A percentile compares a stretch with the other conserved stretches of the same genome.
These are phyloP conservation scores for Pseudogymnoascus verrucosus DNA, from an alignment of 2,329 filamentous ascomycete species.

Conservation along the genomic window DNA sequence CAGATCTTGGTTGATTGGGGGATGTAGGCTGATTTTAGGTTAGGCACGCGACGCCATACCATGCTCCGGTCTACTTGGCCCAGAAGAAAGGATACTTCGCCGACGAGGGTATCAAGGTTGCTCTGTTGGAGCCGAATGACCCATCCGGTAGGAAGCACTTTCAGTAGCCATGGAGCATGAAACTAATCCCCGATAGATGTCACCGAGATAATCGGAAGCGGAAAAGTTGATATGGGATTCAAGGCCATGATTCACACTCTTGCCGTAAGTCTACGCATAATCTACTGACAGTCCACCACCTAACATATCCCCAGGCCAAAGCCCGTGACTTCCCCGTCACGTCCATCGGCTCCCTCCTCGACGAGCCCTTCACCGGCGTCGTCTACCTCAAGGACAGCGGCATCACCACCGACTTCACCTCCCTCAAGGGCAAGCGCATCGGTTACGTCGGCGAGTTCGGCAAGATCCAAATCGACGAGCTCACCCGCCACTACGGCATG, in stretches of 20 bases:
- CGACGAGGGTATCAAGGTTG: slow-evolving; percentile 69
- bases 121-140: slow-evolving; percentile 69
- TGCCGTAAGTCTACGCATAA: slow-evolving; percentile 40
- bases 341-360: slow-evolving; percentile 66
- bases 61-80: slow-evolving; percentile 68
- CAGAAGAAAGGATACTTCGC: slow-evolving; percentile 69
- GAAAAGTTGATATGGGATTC: slow-evolving; percentile 70
- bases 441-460: slow-evolving; percentile 76
- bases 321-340: slow-evolving; percentile 65
- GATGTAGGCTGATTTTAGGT: slow-evolving; percentile 24
- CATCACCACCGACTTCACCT: slow-evolving; percentile 67
- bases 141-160: slow-evolving; percentile 49
- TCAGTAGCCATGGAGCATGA: not conserved
- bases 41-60: slow-evolving; percentile 77
- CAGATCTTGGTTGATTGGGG: slow-evolving; percentile 4
- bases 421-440: slow-evolving; percentile 67
- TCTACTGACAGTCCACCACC: not conserved
- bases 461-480: slow-evolving; percentile 76
- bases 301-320: slow-evolving; percentile 49
- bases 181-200: slow-evolving; percentile 46
- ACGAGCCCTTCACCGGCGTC: slow-evolving; percentile 73
- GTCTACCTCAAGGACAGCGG: slow-evolving; percentile 68
- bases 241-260: slow-evolving; percentile 81
- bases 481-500: slow-evolving; percentile 72
- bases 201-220: slow-evolving; percentile 70